Evolutionary conservation across 805 yeast genomes (phyloP), one percentile per base, ranked within the genome.

Genomic region (Kuraishia piskuri): DNA sequence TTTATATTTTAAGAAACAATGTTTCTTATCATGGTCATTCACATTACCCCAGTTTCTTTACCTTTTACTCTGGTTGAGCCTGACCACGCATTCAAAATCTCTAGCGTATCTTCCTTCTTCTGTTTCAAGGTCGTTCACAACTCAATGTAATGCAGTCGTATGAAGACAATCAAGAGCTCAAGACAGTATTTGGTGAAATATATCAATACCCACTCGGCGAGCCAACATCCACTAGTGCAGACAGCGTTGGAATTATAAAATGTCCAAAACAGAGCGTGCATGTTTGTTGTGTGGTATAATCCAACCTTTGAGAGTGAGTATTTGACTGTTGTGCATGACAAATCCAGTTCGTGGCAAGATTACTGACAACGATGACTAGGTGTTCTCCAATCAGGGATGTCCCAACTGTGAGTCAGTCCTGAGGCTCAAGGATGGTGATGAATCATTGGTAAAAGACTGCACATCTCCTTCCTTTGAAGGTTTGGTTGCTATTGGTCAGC

Each of bases 391-490:
- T 54, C 82, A 82, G 20, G 98, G 98, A 6, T 92, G 99, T 69
- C 98, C 99, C 14, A 92, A 92, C 75, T 92, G 99, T 72, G 98
- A 90, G 63, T 83, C 91, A 52, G 82, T 92, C 25, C 77, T 92
- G 62, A 90, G 87, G 59, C 82, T 78, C 62, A 79, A 77, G 50
- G 86, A 83, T 62, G 84, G 84, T 55, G 97, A 94, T 62, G 96
- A 90, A 52, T 83, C 86, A 20, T 80, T 89, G 40, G 87, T 88
- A 51, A 86, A 84, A 64, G 96, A 90, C 64, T 90, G 96, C 68
- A 94, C 98, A 5, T 90, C 97, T 20, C 98, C 98, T 45, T 83
- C 96, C 0, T 92, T 90, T 66, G 99, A 92, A 73, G 99, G 99
- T 0, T 73, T 88, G 36, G 96, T 92, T 4, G 97, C 97, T 2